These are phyloP conservation scores for Syzygium aromaticum DNA, from an alignment of 345 rosid genomes.

Conservation along the genomic window DNA sequence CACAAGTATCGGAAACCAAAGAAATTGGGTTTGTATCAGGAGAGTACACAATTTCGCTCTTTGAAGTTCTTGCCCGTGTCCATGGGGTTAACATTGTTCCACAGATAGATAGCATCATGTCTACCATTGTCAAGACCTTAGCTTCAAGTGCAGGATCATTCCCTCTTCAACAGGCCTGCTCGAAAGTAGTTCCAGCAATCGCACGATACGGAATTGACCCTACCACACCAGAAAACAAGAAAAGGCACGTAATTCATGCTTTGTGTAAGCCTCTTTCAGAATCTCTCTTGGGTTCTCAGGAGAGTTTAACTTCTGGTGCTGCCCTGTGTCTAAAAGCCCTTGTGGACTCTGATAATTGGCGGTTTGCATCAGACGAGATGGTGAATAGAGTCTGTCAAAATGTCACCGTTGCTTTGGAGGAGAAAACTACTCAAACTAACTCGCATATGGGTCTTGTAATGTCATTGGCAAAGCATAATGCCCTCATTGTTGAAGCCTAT, in stretches of 20 bases:
- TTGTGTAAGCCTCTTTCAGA: slow-evolving; percentile 84
- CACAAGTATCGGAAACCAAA: slow-evolving; percentile 76
- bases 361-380: slow-evolving; percentile 87
- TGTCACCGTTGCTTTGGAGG: slow-evolving; percentile 72
- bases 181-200: slow-evolving; percentile 87
- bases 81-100: slow-evolving; percentile 86
- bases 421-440: slow-evolving; percentile 56
- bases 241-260: slow-evolving; percentile 63
- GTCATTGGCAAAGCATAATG: slow-evolving; percentile 79
- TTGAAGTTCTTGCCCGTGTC: slow-evolving; percentile 90
- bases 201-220: slow-evolving; percentile 85
- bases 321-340: slow-evolving; percentile 89
- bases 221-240: slow-evolving; percentile 54
- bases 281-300: slow-evolving; percentile 73
- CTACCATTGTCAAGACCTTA: slow-evolving; percentile 63
- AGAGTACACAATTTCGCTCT: slow-evolving; percentile 80
- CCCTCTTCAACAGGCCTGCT: slow-evolving; percentile 95
- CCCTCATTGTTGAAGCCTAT: slow-evolving; percentile 84
- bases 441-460: slow-evolving; percentile 70
- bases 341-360: slow-evolving; percentile 85
- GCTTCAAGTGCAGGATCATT: slow-evolving; percentile 86
- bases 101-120: slow-evolving; percentile 76
- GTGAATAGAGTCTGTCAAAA: slow-evolving; percentile 83
- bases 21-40: slow-evolving; percentile 73
- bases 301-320: slow-evolving; percentile 71